A percentile compares a stretch with the other conserved stretches of the same genome.
Evolutionary conservation across 768 basidiomycete genomes (phyloP).

Genomic region (Ephemerocybe angulata): DNA sequence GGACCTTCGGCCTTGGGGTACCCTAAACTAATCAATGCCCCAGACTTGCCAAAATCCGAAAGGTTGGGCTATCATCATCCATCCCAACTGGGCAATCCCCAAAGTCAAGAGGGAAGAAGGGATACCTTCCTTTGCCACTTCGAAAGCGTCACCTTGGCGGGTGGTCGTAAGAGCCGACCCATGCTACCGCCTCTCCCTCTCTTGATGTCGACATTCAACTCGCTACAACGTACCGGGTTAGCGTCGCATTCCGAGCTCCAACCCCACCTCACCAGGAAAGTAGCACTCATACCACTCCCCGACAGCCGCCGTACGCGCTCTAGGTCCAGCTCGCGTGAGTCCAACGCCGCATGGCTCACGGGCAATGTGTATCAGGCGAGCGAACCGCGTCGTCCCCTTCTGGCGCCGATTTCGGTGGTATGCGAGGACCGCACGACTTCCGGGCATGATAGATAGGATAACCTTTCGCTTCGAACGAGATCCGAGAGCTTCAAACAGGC

Average conservation of each 20-base stretch:
- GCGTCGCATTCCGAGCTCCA: too few species aligned
- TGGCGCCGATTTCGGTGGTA: too few species aligned
- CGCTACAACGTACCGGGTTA: background rate
- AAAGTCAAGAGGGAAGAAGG: too few species aligned
- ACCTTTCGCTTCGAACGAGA: background rate
- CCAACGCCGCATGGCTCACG: too few species aligned
- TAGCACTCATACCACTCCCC: too few species aligned
- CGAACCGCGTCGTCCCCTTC: too few species aligned
- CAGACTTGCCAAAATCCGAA: conserved; percentile 45
- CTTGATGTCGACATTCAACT: background rate
- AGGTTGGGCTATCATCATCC: conserved; percentile 35
- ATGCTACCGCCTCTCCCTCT: background rate
- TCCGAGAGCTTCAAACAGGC: background rate
- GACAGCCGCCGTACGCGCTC: too few species aligned
- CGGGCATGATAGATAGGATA: background rate
- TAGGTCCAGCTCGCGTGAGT: too few species aligned
- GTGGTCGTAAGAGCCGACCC: background rate
- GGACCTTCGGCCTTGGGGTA: conserved; percentile 6
- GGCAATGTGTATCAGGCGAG: too few species aligned
- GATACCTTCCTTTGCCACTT: background rate
- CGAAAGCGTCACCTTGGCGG: background rate
- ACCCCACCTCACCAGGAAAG: too few species aligned
- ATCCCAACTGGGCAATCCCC: background rate
- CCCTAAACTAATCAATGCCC: conserved; percentile 1
- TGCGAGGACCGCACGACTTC: too few species aligned